Percentiles rank a stretch among this genome's conserved stretches.
These are phyloP conservation scores for Candida oleophila DNA, from an alignment of 805 yeast species.

Conservation along the genomic window DNA sequence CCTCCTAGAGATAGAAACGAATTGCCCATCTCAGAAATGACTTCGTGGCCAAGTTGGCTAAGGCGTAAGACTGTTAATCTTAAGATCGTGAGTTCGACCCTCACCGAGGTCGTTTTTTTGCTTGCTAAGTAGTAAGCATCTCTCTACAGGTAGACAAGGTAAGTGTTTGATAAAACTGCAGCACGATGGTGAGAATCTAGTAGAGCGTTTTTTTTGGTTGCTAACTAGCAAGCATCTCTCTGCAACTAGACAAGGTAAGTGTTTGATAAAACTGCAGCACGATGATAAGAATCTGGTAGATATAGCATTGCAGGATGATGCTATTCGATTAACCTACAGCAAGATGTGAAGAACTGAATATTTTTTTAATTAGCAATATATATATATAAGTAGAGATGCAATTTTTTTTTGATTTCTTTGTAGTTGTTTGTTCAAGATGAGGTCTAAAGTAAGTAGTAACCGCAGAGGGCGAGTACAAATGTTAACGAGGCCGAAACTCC, in stretches of 20 bases:
- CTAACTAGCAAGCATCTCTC: too few species aligned
- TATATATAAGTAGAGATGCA: neutral
- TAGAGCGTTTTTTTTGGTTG: too few species aligned
- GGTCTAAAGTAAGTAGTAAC: slow-evolving; percentile 1
- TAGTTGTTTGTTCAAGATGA: neutral
- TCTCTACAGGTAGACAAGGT: neutral
- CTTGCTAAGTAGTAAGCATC: too few species aligned
- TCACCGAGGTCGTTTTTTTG: neutral
- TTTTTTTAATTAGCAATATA: neutral
- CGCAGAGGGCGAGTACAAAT: slow-evolving; percentile 2
- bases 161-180: neutral
- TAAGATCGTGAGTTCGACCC: slow-evolving; percentile 1
- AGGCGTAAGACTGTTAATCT: slow-evolving; percentile 7
- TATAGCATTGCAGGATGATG: too few species aligned
- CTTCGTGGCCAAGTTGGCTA: slow-evolving; percentile 6
- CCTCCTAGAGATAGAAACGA: neutral
- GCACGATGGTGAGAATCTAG: too few species aligned
- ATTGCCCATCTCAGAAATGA: neutral
- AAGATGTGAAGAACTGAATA: neutral
- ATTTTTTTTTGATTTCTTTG: neutral
- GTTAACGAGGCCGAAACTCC: neutral
- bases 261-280: neutral
- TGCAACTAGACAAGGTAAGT: neutral
- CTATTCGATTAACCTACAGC: too few species aligned
- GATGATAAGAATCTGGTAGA: too few species aligned